Evolutionary conservation across 2,329 filamentous ascomycete species (phyloP).

Genomic region (Dactylellina drechsleri): DNA sequence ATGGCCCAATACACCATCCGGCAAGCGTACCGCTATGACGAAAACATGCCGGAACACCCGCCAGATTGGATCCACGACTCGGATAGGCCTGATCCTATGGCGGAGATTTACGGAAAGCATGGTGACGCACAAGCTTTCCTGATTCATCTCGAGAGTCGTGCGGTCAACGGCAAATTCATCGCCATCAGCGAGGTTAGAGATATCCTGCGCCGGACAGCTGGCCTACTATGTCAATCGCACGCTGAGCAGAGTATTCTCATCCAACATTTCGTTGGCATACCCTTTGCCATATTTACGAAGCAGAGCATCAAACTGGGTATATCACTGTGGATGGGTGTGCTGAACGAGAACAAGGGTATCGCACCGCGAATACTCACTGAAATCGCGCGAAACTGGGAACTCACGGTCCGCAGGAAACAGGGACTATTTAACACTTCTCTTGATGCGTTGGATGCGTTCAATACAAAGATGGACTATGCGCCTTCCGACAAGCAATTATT

Average conservation of each 20-base stretch:
- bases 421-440: slow-evolving; percentile 75
- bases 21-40: slow-evolving; percentile 91
- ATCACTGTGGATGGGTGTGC: slow-evolving; percentile 94
- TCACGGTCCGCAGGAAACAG: slow-evolving; percentile 77
- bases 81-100: slow-evolving; percentile 33
- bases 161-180: slow-evolving; percentile 75
- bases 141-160: slow-evolving; percentile 76
- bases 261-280: slow-evolving; percentile 83
- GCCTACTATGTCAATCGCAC: slow-evolving; percentile 81
- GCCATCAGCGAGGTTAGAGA: slow-evolving; percentile 80
- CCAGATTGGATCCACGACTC: slow-evolving; percentile 70
- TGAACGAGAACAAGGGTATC: slow-evolving; percentile 91
- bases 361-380: slow-evolving; percentile 86
- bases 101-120: slow-evolving; percentile 47
- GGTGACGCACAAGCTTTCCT: slow-evolving; percentile 70
- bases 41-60: slow-evolving; percentile 76
- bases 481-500: slow-evolving; percentile 83
- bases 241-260: slow-evolving; percentile 65
- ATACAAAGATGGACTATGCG: slow-evolving; percentile 88
- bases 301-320: slow-evolving; percentile 95
- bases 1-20: slow-evolving; percentile 96
- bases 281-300: slow-evolving; percentile 91
- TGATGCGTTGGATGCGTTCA: slow-evolving; percentile 81
- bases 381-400: slow-evolving; percentile 90
- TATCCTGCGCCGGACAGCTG: slow-evolving; percentile 83